Evolutionary conservation across 2,329 filamentous ascomycete species (phyloP).

Genomic region (Chrysoporthe deuterocubensis): DNA sequence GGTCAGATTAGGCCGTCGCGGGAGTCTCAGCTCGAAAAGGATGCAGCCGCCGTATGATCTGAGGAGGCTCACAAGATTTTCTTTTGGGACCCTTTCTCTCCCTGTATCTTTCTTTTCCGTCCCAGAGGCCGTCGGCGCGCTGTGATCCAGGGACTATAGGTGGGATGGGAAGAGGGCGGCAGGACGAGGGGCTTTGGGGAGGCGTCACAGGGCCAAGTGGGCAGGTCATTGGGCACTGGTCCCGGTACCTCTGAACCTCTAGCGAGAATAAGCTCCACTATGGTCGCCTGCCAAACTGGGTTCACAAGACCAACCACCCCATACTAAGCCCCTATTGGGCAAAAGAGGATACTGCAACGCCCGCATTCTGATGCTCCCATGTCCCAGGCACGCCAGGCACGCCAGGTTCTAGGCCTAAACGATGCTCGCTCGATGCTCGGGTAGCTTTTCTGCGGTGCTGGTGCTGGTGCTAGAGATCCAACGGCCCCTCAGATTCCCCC

Average conservation of each 20-base stretch:
- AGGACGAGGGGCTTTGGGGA: neutral
- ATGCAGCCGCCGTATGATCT: neutral
- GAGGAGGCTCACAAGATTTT: neutral
- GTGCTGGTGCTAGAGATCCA: neutral
- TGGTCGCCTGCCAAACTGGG: neutral
- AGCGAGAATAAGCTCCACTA: constrained; percentile 1
- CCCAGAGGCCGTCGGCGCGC: neutral
- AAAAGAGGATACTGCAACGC: neutral
- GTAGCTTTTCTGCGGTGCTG: neutral
- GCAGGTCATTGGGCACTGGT: neutral
- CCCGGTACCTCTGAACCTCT: neutral
- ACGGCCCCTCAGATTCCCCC: neutral
- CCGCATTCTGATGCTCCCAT: neutral
- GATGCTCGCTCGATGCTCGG: neutral
- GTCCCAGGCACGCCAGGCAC: neutral
- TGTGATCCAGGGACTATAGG: neutral
- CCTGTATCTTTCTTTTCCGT: neutral
- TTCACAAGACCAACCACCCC: neutral
- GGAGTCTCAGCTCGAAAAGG: neutral
- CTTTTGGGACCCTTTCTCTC: neutral
- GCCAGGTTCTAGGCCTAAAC: neutral
- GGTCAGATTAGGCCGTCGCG: neutral
- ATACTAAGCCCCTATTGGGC: neutral
- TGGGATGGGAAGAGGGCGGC: neutral
- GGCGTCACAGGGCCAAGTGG: neutral